Base-by-base conservation (phyloP, 768 basidiomycete genomes). In the Mycena crocata region DNA sequence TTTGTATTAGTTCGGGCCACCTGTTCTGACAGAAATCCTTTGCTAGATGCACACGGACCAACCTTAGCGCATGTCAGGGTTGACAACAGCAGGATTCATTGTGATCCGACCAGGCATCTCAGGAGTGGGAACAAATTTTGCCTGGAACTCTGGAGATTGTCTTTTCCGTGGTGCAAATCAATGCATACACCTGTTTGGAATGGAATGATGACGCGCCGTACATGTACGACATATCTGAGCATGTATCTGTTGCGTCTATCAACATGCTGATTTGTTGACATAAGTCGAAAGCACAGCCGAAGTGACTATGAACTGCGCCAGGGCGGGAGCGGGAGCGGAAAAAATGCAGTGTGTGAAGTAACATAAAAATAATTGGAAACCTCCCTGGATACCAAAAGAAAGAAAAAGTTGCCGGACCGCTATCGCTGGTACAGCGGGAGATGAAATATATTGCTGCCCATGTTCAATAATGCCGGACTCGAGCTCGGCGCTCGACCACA, bases 191-290 rank as follows among this genome's bases (percentile, higher is more conserved):
- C 19, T 51, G 61, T 50, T 45, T 55, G 34, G 28, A 64, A 56
- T 56, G 62, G 62, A 63, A 49, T 57, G 62, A 57, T 64, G 55
- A 64, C 42, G 30, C 44, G 45, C 23, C 35, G 42, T 44, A 39
- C 37, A 8, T n/a, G n/a, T n/a, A n/a, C n/a, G n/a, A n/a, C n/a
- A n/a, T n/a, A n/a, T n/a, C n/a, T 23, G 42, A 32, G 34, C 26
- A 44, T 52, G 31, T 54, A 7, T n/a, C 9, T 31, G 46, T 42
- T 30, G 48, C 37, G 37, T 40, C 30, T 39, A 32, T 63, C 62
- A 56, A 46, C 21, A 55, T 62, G 60, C 44, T 37, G 48, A 54
- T 32, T 34, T 49, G 60, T 52, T 37, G 48, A 54, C 40, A 44
- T 49, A 44, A 46, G 30, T 46, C 32, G 42, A 35, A 46, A 15